Evolutionary conservation across 2,329 filamentous ascomycete species (phyloP).

Genomic region (Achaetomium macrosporum): DNA sequence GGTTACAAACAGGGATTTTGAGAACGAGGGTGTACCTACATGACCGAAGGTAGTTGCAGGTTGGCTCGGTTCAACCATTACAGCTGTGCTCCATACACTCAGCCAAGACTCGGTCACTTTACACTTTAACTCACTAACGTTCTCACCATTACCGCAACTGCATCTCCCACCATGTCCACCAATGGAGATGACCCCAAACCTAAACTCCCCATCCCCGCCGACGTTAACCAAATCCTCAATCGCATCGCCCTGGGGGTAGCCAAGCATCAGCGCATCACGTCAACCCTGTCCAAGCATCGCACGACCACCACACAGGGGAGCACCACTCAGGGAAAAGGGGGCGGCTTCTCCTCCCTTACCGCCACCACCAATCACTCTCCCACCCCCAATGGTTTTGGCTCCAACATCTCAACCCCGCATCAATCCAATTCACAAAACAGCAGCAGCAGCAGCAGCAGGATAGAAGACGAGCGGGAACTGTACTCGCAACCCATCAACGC

Average conservation of each 20-base stretch:
- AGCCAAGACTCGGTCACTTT: too few relatives aligned
- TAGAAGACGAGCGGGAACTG: slow-evolving; percentile 23
- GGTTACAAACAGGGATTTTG: too few relatives aligned
- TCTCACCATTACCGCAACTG: background rate
- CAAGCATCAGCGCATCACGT: slow-evolving; percentile 31
- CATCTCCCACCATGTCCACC: background rate
- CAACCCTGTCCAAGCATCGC: slow-evolving; percentile 24
- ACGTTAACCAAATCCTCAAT: slow-evolving; percentile 38
- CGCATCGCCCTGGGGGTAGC: slow-evolving; percentile 37
- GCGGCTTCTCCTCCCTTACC: slow-evolving; percentile 4
- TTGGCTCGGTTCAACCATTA: too few relatives aligned
- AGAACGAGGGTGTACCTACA: too few relatives aligned
- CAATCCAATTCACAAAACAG: background rate
- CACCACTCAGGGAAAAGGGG: background rate
- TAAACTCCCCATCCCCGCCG: slow-evolving; percentile 19
- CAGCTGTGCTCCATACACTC: too few relatives aligned
- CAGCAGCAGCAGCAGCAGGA: background rate
- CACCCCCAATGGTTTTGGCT: too few relatives aligned
- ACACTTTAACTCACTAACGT: background rate
- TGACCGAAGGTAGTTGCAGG: too few relatives aligned
- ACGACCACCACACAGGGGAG: background rate
- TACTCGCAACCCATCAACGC: slow-evolving; percentile 29
- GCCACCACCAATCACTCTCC: background rate
- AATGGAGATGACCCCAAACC: slow-evolving; percentile 3
- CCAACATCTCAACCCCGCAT: background rate